Percentiles rank a stretch among this genome's conserved stretches.
Evolutionary conservation across 306 rosid species (phyloP).

Genomic region (Prunus mongolica): DNA sequence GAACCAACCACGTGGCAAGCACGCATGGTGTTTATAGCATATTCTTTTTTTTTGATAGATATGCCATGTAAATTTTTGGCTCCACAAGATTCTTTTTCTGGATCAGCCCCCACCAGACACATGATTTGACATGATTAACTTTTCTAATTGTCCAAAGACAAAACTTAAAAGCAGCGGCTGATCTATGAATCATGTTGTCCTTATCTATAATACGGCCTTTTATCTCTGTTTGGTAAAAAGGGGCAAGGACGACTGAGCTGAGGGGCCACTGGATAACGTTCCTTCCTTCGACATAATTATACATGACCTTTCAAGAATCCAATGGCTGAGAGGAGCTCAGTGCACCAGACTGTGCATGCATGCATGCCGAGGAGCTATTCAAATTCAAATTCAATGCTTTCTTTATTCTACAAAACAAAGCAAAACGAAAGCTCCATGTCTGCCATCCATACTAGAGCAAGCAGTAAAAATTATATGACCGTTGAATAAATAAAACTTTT

Average conservation of each 20-base stretch:
- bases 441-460: too few relatives aligned
- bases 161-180: not conserved
- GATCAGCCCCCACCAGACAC: not conserved
- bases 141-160: not conserved
- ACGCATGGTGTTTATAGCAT: not conserved
- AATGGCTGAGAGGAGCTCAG: not conserved
- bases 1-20: not conserved
- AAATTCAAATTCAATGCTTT: not conserved
- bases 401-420: not conserved
- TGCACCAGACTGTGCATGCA: not conserved
- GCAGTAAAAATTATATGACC: not conserved
- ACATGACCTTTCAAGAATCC: conserved; percentile 4
- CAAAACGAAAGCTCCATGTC: not conserved
- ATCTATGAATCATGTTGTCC: not conserved
- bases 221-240: not conserved
- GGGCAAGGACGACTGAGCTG: not conserved
- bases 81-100: not conserved
- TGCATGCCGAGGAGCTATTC: not conserved
- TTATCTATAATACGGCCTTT: not conserved
- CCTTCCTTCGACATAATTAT: not conserved
- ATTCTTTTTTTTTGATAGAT: not conserved
- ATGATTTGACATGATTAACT: not conserved
- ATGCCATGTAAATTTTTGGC: not conserved
- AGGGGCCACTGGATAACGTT: not conserved
- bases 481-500: not conserved